Conservation (phyloP, 2,329 filamentous ascomycete species). For the Didymella glomerata region DNA sequence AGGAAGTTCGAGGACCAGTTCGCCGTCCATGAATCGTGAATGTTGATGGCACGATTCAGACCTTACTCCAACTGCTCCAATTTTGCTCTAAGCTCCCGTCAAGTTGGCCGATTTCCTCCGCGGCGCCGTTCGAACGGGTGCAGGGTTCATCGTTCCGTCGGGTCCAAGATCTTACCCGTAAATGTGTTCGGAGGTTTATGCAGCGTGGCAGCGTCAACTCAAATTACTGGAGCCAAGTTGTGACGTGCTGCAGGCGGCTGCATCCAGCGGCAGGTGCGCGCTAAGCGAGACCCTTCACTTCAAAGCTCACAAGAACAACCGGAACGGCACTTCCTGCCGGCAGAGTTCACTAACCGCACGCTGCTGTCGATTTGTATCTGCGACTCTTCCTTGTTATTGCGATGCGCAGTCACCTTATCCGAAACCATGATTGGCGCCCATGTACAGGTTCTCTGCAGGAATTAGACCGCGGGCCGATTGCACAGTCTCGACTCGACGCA, state of each 20-base stretch:
- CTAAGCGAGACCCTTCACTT: background rate
- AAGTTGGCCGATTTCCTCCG: conserved; percentile 16
- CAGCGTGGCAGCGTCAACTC: background rate
- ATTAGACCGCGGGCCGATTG: background rate
- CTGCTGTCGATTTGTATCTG: background rate
- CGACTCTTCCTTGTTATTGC: background rate
- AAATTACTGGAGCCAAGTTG: background rate
- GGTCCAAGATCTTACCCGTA: background rate
- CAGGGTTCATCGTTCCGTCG: background rate
- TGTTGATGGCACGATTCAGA: background rate
- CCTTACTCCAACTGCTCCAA: conserved; percentile 6
- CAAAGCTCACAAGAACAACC: background rate
- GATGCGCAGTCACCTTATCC: background rate
- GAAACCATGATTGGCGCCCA: background rate
- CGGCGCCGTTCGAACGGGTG: background rate
- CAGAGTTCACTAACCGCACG: background rate
- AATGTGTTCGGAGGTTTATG: background rate
- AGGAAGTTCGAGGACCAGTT: background rate
- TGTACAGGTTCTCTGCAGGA: background rate
- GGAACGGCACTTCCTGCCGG: background rate
- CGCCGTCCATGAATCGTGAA: background rate
- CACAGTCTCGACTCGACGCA: background rate
- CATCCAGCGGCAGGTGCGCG: background rate
- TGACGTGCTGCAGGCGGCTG: conserved; percentile 2
- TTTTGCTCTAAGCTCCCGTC: background rate